Conservation (phyloP, 2,329 filamentous ascomycete species). For the Gaeumannomyces tritici region DNA sequence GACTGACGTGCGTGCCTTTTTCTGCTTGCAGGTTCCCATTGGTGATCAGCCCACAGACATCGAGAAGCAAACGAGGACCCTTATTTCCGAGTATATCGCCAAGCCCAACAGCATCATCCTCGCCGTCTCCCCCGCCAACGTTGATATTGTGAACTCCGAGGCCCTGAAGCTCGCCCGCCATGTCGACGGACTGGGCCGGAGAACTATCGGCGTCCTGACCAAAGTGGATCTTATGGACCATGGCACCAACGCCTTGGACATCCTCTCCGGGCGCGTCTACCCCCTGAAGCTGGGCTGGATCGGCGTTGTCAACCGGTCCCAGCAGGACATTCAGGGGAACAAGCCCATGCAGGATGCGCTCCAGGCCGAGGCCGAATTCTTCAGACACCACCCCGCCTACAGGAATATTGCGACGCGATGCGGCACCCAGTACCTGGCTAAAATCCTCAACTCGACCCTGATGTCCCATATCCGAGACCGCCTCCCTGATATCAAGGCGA, state of each 20-base stretch:
- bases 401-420: slow-evolving; percentile 90
- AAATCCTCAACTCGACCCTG: slow-evolving; percentile 87
- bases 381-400: slow-evolving; percentile 94
- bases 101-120: slow-evolving; percentile 98
- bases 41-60: slow-evolving; percentile 20
- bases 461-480: slow-evolving; percentile 96
- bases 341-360: slow-evolving; percentile 92
- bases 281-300: slow-evolving; percentile 96
- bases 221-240: slow-evolving; percentile 99
- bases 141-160: slow-evolving; percentile 97
- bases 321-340: slow-evolving; percentile 94
- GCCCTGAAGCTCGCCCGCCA: slow-evolving; percentile 92
- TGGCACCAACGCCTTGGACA: slow-evolving; percentile 95
- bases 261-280: slow-evolving; percentile 93
- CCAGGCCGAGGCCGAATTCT: slow-evolving; percentile 85
- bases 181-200: slow-evolving; percentile 93
- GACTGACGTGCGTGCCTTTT: background rate
- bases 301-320: slow-evolving; percentile 93
- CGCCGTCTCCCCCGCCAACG: slow-evolving; percentile 92
- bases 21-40: slow-evolving; percentile 28
- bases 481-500: slow-evolving; percentile 93
- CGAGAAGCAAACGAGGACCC: slow-evolving; percentile 78
- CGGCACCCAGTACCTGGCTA: slow-evolving; percentile 88
- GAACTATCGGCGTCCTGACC: slow-evolving; percentile 95
- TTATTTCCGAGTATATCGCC: slow-evolving; percentile 97